Base-by-base conservation (phyloP, 306 rosid genomes). In the Cucumis cinereus region DNA sequence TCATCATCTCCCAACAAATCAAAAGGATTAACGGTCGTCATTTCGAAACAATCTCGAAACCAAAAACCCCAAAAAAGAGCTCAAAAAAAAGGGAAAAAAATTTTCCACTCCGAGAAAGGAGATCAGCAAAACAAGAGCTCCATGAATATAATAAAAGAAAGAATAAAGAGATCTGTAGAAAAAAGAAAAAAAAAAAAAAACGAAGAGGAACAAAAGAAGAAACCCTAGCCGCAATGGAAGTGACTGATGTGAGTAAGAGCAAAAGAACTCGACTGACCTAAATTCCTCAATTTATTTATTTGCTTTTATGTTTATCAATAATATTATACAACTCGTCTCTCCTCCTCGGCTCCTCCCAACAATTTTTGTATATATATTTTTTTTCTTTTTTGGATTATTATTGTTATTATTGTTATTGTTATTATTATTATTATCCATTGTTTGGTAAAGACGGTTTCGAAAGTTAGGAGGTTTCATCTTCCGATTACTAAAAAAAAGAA, bases 1-100 rank as follows among this genome's bases (percentile, higher is more conserved):
- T 94, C 99, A 12, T 82, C 90, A 50, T 90, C 96, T 5, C 90
- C 95, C 88, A 94, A 76, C 89, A 94, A 90, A 87, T 84, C 99
- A 43, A 94, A 94, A 0, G 96, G 97, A 85, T 94, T 94, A 85
- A 41, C 66, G 78, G 93, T 89, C 75, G 97, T 88, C 99, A 94
- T 93, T 74, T 63, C 38, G n/a, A 3, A 61, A 26, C 52, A 33
- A 57, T 77, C 30, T 47, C 30, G 69, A 69, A 36, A 79, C 19
- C 79, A 50, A 53, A 61, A 62, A 71, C 47, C 33, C 74, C 77
- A 10, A 69, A 78, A 33, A 10, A 62, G 71, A 45, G 43, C 63
- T 47, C 61, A 62, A 67, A 19, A 43, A 49, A 35, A 8, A 30
- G 14, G 75, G 30, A 28, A 28, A 28, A 22, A 59, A 84, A n/a